phyloP scores from a whole-genome alignment of 2,329 filamentous ascomycete genomes.

The Hypoxylon sp. region DNA sequence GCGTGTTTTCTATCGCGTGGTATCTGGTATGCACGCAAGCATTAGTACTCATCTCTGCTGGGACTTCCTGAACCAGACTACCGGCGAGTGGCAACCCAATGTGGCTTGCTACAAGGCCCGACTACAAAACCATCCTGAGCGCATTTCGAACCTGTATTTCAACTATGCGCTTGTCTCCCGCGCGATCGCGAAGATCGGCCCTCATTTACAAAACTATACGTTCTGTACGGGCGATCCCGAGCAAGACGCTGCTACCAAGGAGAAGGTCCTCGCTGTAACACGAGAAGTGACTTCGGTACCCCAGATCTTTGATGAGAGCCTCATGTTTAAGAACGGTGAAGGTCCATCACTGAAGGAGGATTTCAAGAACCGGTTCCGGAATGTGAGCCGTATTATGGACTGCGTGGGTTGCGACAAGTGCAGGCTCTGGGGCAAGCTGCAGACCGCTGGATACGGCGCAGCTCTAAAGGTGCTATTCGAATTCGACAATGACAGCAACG shows the following conservation, averaged over 20 bases:
- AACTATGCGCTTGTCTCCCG: conserved; percentile 97
- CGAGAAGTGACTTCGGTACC: conserved; percentile 77
- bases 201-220: conserved; percentile 85
- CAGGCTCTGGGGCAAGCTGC: conserved; percentile 96
- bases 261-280: conserved; percentile 84
- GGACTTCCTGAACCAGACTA: conserved; percentile 95
- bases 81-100: conserved; percentile 93
- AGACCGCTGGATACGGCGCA: conserved; percentile 94
- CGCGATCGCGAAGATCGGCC: conserved; percentile 89
- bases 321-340: conserved; percentile 91
- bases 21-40: conserved; percentile 98
- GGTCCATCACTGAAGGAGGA: conserved; percentile 90
- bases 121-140: conserved; percentile 87
- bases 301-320: conserved; percentile 91
- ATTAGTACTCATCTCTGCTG: conserved; percentile 97
- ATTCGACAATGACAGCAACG: conserved; percentile 78
- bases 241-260: conserved; percentile 84
- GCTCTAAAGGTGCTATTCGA: conserved; percentile 97
- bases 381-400: conserved; percentile 97
- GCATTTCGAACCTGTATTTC: conserved; percentile 98
- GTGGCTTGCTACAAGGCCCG: conserved; percentile 88
- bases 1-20: conserved; percentile 95
- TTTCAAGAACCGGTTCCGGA: conserved; percentile 96
- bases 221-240: conserved; percentile 90
- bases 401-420: conserved; percentile 99